Evolutionary conservation across 2,329 filamentous ascomycete species (phyloP).

Genomic region (Neophaeococcomyces mojaviensis): DNA sequence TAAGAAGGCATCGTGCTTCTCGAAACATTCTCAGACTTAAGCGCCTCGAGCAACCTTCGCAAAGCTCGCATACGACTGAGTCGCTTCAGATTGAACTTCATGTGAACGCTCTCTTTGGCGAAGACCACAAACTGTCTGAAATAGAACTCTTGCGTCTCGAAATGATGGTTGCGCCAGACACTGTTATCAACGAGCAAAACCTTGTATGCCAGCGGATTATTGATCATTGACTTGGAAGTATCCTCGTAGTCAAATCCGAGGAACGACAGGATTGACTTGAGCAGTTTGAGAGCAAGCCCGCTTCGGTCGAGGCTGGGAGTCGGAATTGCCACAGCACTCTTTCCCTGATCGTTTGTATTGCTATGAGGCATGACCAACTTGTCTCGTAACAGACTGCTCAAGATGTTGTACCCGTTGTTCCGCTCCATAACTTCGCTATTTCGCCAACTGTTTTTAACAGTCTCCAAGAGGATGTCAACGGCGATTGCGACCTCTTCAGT

Average conservation of each 20-base stretch:
- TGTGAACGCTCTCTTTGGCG: conserved; percentile 80
- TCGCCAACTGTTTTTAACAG: conserved; percentile 85
- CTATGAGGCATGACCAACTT: conserved; percentile 49
- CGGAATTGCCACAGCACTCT: conserved; percentile 21
- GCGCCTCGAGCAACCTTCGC: conserved; percentile 78
- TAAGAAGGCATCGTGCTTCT: conserved; percentile 68
- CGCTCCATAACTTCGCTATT: conserved; percentile 98
- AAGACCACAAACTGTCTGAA: conserved; percentile 89
- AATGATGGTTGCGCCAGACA: conserved; percentile 75
- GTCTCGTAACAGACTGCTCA: conserved; percentile 73
- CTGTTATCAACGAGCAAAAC: conserved; percentile 88
- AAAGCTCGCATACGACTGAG: conserved; percentile 86
- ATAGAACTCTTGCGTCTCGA: conserved; percentile 75
- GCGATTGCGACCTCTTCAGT: conserved; percentile 66
- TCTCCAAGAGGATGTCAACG: conserved; percentile 75
- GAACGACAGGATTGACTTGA: conserved; percentile 73
- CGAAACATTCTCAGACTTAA: conserved; percentile 76
- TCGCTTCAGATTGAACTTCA: conserved; percentile 82
- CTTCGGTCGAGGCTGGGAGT: conserved; percentile 40
- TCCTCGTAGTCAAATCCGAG: conserved; percentile 77
- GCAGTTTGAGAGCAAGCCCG: conserved; percentile 50
- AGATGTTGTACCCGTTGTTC: conserved; percentile 84
- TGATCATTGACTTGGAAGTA: conserved; percentile 82
- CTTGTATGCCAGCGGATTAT: conserved; percentile 90
- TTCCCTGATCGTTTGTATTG: conserved; percentile 12